Evolutionary conservation across 192 early-diverging fungal genomes (phyloP).

Genomic region (Dimargaris cristalligena): DNA sequence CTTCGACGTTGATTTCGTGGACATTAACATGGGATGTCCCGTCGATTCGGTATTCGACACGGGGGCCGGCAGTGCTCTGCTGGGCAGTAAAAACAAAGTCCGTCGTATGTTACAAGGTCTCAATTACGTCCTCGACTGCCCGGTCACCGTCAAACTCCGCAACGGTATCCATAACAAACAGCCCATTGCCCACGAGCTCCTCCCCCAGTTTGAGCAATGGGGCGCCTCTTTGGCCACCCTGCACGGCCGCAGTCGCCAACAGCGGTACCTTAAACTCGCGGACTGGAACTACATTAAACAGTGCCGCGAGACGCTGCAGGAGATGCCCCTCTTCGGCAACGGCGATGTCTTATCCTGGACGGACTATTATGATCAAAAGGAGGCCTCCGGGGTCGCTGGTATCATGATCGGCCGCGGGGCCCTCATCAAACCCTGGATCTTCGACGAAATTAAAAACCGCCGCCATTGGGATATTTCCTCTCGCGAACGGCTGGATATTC

Average conservation of each 20-base stretch:
- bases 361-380: slow-evolving; percentile 60
- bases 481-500: slow-evolving; percentile 76
- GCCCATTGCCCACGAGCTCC: slow-evolving; percentile 51
- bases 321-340: slow-evolving; percentile 38
- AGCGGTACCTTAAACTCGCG: slow-evolving; percentile 77
- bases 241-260: slow-evolving; percentile 82
- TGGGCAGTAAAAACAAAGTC: slow-evolving; percentile 47
- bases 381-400: slow-evolving; percentile 51
- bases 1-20: slow-evolving; percentile 78
- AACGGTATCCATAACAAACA: slow-evolving; percentile 48
- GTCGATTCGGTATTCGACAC: slow-evolving; percentile 69
- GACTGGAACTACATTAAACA: slow-evolving; percentile 83
- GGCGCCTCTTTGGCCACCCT: slow-evolving; percentile 51
- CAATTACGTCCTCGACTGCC: slow-evolving; percentile 49
- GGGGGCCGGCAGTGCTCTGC: slow-evolving; percentile 71
- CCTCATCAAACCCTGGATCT: slow-evolving; percentile 95
- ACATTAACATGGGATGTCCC: slow-evolving; percentile 94
- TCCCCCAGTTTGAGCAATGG: slow-evolving; percentile 47
- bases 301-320: slow-evolving; percentile 24
- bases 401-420: slow-evolving; percentile 87
- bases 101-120: slow-evolving; percentile 60
- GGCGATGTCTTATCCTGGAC: slow-evolving; percentile 73
- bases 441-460: slow-evolving; percentile 77
- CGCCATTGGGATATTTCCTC: slow-evolving; percentile 83
- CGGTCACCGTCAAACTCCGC: slow-evolving; percentile 83